Evolutionary conservation across 1,284 basidiomycete genomes (phyloP).

Genomic region (Cystobasidium slooffiae): DNA sequence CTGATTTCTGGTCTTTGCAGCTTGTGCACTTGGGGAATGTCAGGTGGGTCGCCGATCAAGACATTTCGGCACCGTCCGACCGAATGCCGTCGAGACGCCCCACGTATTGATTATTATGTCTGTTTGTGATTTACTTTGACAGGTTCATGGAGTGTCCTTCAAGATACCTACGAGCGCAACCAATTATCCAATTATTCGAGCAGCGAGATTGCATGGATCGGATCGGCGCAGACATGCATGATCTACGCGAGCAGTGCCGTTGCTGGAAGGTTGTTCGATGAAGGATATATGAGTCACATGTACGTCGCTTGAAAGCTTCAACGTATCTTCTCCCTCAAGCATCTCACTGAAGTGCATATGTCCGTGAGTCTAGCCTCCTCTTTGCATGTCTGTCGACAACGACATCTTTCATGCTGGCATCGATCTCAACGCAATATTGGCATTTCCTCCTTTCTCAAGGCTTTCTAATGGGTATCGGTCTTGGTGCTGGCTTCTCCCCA

Average conservation of each 20-base stretch:
- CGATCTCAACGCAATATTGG: constrained; percentile 43
- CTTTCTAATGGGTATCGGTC: constrained; percentile 36
- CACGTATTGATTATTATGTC: too few species aligned
- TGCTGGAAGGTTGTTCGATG: constrained; percentile 32
- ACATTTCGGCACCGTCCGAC: neutral
- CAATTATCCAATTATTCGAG: constrained; percentile 15
- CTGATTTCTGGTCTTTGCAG: neutral
- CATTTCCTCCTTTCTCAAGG: constrained; percentile 41
- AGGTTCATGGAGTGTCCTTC: constrained; percentile 27
- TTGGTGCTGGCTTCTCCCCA: constrained; percentile 28
- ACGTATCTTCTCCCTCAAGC: neutral
- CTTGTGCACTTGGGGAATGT: constrained; percentile 40
- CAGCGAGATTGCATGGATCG: constrained; percentile 39
- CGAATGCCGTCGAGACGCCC: neutral
- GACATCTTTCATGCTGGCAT: constrained; percentile 40
- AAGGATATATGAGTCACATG: constrained; percentile 31
- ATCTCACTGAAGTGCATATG: neutral
- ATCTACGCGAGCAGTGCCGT: constrained; percentile 33
- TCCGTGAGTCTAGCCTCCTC: constrained; percentile 10
- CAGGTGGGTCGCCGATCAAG: constrained; percentile 8
- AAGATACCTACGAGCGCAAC: constrained; percentile 25
- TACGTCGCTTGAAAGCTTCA: neutral
- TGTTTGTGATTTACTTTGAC: too few species aligned
- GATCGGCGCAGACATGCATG: constrained; percentile 36
- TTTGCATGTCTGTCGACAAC: constrained; percentile 24